Evolutionary conservation across 371 early-diverging fungal genomes (phyloP).

Genomic region (Entomophthora muscae): DNA sequence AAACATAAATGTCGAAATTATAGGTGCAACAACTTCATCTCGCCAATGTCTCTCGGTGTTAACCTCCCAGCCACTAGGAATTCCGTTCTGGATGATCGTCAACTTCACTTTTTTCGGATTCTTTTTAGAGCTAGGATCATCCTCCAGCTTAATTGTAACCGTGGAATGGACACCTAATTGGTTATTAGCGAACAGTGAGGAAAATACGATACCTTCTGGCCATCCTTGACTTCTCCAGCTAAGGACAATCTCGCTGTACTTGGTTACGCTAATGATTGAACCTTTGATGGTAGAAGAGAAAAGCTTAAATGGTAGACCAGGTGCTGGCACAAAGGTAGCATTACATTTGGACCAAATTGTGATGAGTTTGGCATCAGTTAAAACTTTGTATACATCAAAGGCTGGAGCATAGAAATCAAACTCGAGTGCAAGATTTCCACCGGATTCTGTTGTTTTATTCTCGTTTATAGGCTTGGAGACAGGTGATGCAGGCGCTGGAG

Average conservation of each 20-base stretch:
- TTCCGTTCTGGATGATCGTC: background rate
- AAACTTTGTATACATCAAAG: slow-evolving; percentile 1
- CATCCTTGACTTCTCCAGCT: background rate
- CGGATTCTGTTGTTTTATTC: background rate
- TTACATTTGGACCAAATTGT: slow-evolving; percentile 1
- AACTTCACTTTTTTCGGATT: background rate
- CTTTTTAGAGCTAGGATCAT: background rate
- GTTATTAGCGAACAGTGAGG: background rate
- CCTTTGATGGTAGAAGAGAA: background rate
- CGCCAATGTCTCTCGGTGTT: background rate
- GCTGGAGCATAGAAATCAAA: background rate
- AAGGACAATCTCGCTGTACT: background rate
- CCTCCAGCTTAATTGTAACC: background rate
- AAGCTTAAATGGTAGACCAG: slow-evolving; percentile 4
- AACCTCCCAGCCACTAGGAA: background rate
- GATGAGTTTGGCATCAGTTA: slow-evolving; percentile 7
- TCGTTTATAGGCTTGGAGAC: background rate
- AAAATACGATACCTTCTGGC: slow-evolving; percentile 2
- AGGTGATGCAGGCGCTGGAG: background rate
- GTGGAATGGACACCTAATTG: background rate
- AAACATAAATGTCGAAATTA: background rate
- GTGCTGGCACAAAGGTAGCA: slow-evolving; percentile 4
- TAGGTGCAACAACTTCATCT: background rate
- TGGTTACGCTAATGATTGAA: background rate
- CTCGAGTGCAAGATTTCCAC: background rate